Conservation (phyloP, 441 rosid genomes). For the Populus hybrid region DNA sequence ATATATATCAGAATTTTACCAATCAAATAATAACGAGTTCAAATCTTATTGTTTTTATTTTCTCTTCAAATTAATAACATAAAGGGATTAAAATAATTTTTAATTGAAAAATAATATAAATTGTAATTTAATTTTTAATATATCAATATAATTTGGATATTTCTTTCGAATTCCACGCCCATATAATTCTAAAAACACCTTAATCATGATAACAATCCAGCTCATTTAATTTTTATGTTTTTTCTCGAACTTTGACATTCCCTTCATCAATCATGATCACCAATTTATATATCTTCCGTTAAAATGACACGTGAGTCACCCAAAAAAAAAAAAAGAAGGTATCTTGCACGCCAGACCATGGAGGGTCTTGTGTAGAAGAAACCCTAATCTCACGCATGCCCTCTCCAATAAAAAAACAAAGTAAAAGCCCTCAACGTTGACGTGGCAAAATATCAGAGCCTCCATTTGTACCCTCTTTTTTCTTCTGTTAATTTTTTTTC, state of each 20-base stretch:
- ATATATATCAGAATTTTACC: no score
- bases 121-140: no score
- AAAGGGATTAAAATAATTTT: no score
- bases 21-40: no score
- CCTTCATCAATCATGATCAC: background rate
- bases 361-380: constrained; percentile 62
- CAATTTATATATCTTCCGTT: background rate
- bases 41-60: no score
- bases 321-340: background rate
- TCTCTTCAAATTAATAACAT: no score
- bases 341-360: constrained; percentile 12
- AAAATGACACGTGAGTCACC: background rate
- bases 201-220: constrained; percentile 31
- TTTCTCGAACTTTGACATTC: constrained; percentile 14
- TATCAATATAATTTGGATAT: no score
- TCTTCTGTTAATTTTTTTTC: background rate
- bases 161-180: constrained; percentile 30
- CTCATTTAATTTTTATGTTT: background rate
- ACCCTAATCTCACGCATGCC: constrained; percentile 21
- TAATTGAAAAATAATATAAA: no score
- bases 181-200: constrained; percentile 24
- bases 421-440: background rate
- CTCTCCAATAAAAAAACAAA: background rate
- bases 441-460: constrained; percentile 24
- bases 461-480: background rate